Evolutionary conservation across 2,329 filamentous ascomycete species (phyloP).

Genomic region (Aspergillus alliaceus): DNA sequence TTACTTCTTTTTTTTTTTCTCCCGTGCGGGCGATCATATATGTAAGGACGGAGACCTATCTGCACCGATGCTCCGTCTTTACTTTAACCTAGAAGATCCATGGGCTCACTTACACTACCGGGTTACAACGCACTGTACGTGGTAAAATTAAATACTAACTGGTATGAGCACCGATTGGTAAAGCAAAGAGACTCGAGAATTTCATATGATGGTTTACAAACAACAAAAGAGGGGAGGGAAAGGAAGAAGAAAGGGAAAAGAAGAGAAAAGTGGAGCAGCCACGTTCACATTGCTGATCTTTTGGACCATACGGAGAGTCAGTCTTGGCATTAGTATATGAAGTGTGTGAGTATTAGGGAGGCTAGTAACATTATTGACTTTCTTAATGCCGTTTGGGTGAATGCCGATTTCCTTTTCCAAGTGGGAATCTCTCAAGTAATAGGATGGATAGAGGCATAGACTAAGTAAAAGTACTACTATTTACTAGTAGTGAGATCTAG

Average conservation of each 20-base stretch:
- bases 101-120: background rate
- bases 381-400: background rate
- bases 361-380: background rate
- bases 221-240: too few species aligned
- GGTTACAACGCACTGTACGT: background rate
- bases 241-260: too few species aligned
- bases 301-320: background rate
- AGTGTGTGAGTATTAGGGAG: background rate
- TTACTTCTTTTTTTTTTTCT: background rate
- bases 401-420: background rate
- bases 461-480: too few species aligned
- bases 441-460: too few species aligned
- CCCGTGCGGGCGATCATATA: background rate
- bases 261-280: conserved; percentile 7
- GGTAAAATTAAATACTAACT: background rate
- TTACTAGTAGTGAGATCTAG: too few species aligned
- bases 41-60: background rate
- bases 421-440: background rate
- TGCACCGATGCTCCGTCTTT: background rate
- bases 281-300: conserved; percentile 9
- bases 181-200: background rate
- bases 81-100: background rate
- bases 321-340: conserved; percentile 2
- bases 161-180: background rate
- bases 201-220: background rate